Evolutionary conservation across 2,329 filamentous ascomycete species (phyloP), one percentile per base, ranked within the genome.

Genomic region (Colletotrichum zoysiae): DNA sequence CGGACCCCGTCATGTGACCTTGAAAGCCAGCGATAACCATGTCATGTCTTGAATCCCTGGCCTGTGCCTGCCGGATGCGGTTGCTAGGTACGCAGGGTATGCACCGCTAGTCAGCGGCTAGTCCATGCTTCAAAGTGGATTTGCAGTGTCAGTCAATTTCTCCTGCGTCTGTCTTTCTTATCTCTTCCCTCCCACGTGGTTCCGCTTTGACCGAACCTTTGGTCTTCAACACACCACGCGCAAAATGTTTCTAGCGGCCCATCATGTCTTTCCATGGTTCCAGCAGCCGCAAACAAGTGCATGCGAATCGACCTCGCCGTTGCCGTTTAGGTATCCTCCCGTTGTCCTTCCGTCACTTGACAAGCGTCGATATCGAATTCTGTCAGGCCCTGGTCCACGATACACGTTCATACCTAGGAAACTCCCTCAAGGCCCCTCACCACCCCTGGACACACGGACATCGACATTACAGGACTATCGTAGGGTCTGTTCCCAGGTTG

Each of bases 31-130:
- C 51, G 68, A 56, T 18, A 30, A 30, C 51, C 53, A 56, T 62
- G 68, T 65, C 53, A 56, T 62, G 68, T 65, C 11, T 14, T 40
- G 38, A 12, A 42, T 44, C 23, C 11, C 2, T 59, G 51, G 53
- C 26, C 42, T 35, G 64, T 62, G 67, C 68, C 38, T 26, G 8
- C 35, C 30, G 59, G 20, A 38, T n/a, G 12, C 23, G 48, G 57
- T 48, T 33, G 26, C 26, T 26, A 26, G 26, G 26, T 26, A 26
- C 26, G 26, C 26, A 26, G 26, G 26, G 33, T 9, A 50, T 9
- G 33, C 44, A 51, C 46, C 20, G n/a, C n/a, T 59, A 58, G 58
- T 58, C 69, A 18, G 51, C 63, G 69, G n/a, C n/a, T 59, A 58
- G 58, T 58, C 69, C 18, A 46, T 68, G 69, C 65, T 63, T 40